Base-by-base conservation (phyloP, 345 rosid genomes). In the Ceriops zippeliana region DNA sequence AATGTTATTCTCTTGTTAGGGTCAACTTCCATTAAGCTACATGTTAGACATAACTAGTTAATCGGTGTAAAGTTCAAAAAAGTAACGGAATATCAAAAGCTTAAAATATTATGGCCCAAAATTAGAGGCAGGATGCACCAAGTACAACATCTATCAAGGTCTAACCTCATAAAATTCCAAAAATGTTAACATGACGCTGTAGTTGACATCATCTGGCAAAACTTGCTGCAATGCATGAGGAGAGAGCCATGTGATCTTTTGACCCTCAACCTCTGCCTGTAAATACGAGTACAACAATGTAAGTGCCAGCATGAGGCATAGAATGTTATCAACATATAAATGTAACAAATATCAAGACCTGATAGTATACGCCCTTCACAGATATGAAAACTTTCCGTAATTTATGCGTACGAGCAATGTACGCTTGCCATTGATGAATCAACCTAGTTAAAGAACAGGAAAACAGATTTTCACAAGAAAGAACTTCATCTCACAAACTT, bases 351-450 rank as follows among this genome's bases (percentile, higher is more conserved):
- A 24, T 24, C 20, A 28, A 51, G 76, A 90, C 99, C 97, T 95
- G 98, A 74, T 91, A 91, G 75, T 95, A 91, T 74, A 91, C 87
- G 72, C 99, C 99, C 84, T 95, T 91, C 27, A 95, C 97, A 66
- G 99, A 89, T 47, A 95, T 76, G 70, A 95, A 95, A 72, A 85
- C 89, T 68, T 95, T 91, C 4, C 99, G 75, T 74, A 95, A 76
- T 57, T 93, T 87, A 82, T 95, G 96, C 31, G 75, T 80, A 34
- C 88, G 96, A 13, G 87, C 84, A 71, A 95, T 78, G 70, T 84
- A 95, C 11, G 97, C 97, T 84, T 91, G 98, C 97, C 99, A 95
- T 66, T 91, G 97, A 76, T 90, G 98, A 74, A 87, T 85, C 86
- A 95, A 81, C 82, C 99, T 95, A 69, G 35, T 61, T 66, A 71